Evolutionary conservation across 169 alveolate genomes (phyloP).

Genomic region (Eimeria sp.): DNA sequence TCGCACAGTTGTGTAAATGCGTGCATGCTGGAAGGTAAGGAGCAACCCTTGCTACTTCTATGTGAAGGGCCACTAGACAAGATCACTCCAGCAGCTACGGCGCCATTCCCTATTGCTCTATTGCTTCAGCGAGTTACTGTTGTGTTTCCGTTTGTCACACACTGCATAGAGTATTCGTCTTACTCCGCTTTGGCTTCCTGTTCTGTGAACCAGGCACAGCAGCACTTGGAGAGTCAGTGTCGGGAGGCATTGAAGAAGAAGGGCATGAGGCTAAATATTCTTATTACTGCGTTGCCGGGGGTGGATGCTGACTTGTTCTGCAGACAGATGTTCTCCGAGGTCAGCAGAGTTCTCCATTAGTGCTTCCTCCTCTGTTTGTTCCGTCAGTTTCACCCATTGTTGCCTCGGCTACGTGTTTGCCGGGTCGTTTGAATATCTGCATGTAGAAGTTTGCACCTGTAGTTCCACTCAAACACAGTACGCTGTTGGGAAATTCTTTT

Average conservation of each 20-base stretch:
- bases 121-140: not conserved
- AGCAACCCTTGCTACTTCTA: too few relatives aligned
- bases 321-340: constrained; percentile 54
- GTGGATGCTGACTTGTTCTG: constrained; percentile 3
- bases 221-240: constrained; percentile 25
- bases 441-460: not conserved
- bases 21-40: too few relatives aligned
- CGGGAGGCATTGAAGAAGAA: not conserved
- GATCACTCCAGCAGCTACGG: not conserved
- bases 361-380: not conserved
- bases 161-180: not conserved
- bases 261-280: constrained; percentile 44
- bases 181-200: not conserved
- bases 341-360: not conserved
- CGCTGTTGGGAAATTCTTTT: not conserved
- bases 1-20: too few relatives aligned
- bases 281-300: constrained; percentile 40
- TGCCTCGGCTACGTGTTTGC: not conserved
- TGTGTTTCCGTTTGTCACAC: not conserved
- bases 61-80: not conserved
- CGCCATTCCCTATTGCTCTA: not conserved
- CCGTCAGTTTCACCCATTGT: not conserved
- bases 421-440: not conserved
- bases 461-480: not conserved
- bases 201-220: constrained; percentile 51